These are phyloP conservation scores for Pseudoperonospora humuli DNA, from an alignment of 352 stramenopile genomes.

Conservation along the genomic window DNA sequence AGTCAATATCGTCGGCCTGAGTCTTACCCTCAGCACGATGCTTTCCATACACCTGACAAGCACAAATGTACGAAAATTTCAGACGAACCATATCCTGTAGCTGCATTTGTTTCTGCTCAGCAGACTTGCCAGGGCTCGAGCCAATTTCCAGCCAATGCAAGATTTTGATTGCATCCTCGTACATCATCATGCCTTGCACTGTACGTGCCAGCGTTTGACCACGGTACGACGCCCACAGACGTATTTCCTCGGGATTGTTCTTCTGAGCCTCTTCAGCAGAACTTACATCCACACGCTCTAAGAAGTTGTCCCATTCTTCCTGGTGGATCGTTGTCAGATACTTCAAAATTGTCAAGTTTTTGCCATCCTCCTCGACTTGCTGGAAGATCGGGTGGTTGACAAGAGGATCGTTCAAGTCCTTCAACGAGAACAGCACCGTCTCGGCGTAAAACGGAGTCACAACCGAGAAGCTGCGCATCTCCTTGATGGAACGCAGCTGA, in stretches of 20 bases:
- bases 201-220: constrained; percentile 73
- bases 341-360: constrained; percentile 82
- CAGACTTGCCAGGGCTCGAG: constrained; percentile 48
- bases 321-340: constrained; percentile 81
- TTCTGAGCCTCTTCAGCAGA: constrained; percentile 62
- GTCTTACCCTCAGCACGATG: constrained; percentile 55
- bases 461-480: constrained; percentile 81
- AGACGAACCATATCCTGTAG: constrained; percentile 79
- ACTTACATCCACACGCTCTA: constrained; percentile 74
- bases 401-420: constrained; percentile 73
- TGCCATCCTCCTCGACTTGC: constrained; percentile 75
- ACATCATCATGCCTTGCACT: constrained; percentile 84
- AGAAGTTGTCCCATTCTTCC: constrained; percentile 81
- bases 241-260: constrained; percentile 65
- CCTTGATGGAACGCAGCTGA: constrained; percentile 68
- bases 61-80: constrained; percentile 84
- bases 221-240: constrained; percentile 75
- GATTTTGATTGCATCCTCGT: constrained; percentile 84
- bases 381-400: constrained; percentile 83
- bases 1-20: constrained; percentile 78
- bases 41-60: constrained; percentile 79
- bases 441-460: constrained; percentile 83
- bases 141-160: constrained; percentile 81
- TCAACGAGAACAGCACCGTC: constrained; percentile 69
- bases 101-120: constrained; percentile 71